These are phyloP conservation scores for Carallia pectinifolia DNA, from an alignment of 345 rosid species.

Conservation along the genomic window DNA sequence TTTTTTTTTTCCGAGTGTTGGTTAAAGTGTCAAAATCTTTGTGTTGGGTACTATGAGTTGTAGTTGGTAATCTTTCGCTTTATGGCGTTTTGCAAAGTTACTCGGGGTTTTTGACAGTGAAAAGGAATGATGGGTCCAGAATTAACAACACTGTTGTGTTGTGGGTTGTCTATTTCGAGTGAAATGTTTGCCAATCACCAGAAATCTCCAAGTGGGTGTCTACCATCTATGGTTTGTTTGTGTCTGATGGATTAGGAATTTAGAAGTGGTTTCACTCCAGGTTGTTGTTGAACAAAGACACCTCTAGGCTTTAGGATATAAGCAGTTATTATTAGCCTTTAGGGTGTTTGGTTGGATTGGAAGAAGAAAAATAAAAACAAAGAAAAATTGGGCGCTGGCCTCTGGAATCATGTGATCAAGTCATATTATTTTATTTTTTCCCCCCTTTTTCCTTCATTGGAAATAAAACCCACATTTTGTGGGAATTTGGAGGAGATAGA, in stretches of 20 bases:
- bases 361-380: too few species aligned
- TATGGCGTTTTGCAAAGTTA: slow-evolving; percentile 23
- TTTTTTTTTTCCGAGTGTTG: neutral
- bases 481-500: too few species aligned
- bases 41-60: slow-evolving; percentile 22
- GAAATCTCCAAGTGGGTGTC: neutral
- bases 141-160: neutral
- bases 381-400: too few species aligned
- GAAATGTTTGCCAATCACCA: neutral
- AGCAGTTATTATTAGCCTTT: too few species aligned
- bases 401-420: too few species aligned
- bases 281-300: too few species aligned
- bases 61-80: slow-evolving; percentile 28
- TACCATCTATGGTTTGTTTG: slow-evolving; percentile 11
- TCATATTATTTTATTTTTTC: too few species aligned
- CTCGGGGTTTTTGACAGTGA: slow-evolving; percentile 12
- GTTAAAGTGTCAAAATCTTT: slow-evolving; percentile 41
- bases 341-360: slow-evolving; percentile 10
- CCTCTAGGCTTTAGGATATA: too few species aligned
- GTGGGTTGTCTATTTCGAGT: slow-evolving; percentile 1
- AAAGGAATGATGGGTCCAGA: neutral
- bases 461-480: too few species aligned
- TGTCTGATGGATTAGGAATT: neutral
- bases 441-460: too few species aligned
- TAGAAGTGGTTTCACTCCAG: too few species aligned